A percentile compares a stretch with the other conserved stretches of the same genome.
These are phyloP conservation scores for Quercus mongolica DNA, from an alignment of 306 rosid species.

Conservation along the genomic window DNA sequence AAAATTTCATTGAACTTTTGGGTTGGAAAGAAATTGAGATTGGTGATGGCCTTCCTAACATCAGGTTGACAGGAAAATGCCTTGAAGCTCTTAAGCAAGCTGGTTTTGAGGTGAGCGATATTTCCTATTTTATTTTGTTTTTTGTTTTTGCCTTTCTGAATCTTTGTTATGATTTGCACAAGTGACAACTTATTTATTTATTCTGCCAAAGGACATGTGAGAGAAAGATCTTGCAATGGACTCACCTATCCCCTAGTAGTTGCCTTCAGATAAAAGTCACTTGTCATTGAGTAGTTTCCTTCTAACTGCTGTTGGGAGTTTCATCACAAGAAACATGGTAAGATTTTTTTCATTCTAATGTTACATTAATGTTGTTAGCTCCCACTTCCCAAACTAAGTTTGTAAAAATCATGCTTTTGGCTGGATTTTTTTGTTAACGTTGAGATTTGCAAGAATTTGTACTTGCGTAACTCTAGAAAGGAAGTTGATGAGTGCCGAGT, in stretches of 20 bases:
- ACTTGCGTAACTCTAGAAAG: not conserved
- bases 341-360: conserved; percentile 3
- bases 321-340: conserved; percentile 90
- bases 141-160: no score
- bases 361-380: not conserved
- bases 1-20: not conserved
- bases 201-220: conserved; percentile 62
- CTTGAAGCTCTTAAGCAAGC: conserved; percentile 90
- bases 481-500: conserved; percentile 8
- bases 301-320: conserved; percentile 76
- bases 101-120: conserved; percentile 75
- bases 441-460: no score
- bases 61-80: conserved; percentile 80
- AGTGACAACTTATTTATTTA: not conserved
- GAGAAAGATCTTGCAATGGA: conserved; percentile 75
- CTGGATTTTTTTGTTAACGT: no score
- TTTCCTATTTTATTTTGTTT: not conserved
- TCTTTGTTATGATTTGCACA: conserved; percentile 12
- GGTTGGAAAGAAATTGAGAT: conserved; percentile 82
- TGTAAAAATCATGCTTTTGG: not conserved
- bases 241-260: conserved; percentile 82
- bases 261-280: conserved; percentile 83
- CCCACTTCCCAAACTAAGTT: not conserved
- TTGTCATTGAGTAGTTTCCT: conserved; percentile 89
- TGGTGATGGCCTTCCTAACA: conserved; percentile 95